phyloP scores from a whole-genome alignment of 106 monocot genomes.

The Hemerocallis citrina region DNA sequence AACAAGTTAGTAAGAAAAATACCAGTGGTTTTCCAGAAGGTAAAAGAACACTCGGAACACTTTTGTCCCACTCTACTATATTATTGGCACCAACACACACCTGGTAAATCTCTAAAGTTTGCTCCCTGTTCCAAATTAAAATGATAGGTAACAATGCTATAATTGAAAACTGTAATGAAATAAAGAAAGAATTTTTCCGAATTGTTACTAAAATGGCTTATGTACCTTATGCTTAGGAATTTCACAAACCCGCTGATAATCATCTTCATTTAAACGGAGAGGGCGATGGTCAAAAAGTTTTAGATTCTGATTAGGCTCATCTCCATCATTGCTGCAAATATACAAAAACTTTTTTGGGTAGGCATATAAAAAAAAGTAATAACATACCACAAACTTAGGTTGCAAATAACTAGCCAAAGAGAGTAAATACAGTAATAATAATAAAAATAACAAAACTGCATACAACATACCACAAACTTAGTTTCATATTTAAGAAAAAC shows the following conservation, averaged over 20 bases:
- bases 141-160: too few species aligned
- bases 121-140: slow-evolving; percentile 21
- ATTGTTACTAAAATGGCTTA: not conserved
- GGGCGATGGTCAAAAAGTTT: slow-evolving; percentile 17
- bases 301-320: not conserved
- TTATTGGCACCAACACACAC: slow-evolving; percentile 16
- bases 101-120: slow-evolving; percentile 21
- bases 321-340: not conserved
- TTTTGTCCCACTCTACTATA: slow-evolving; percentile 12
- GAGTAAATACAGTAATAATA: too few species aligned
- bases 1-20: not conserved
- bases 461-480: too few species aligned
- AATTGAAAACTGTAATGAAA: not conserved
- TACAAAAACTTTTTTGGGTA: too few species aligned
- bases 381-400: too few species aligned
- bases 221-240: slow-evolving; percentile 15
- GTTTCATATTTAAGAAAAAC: too few species aligned
- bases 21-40: slow-evolving; percentile 24
- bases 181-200: not conserved
- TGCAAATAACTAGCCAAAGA: too few species aligned
- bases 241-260: slow-evolving; percentile 15
- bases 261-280: slow-evolving; percentile 17
- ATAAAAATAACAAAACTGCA: too few species aligned
- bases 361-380: too few species aligned
- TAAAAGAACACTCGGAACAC: slow-evolving; percentile 11